phyloP scores from a whole-genome alignment of 2,329 filamentous ascomycete species.

The Sordariomycetes sp. region DNA sequence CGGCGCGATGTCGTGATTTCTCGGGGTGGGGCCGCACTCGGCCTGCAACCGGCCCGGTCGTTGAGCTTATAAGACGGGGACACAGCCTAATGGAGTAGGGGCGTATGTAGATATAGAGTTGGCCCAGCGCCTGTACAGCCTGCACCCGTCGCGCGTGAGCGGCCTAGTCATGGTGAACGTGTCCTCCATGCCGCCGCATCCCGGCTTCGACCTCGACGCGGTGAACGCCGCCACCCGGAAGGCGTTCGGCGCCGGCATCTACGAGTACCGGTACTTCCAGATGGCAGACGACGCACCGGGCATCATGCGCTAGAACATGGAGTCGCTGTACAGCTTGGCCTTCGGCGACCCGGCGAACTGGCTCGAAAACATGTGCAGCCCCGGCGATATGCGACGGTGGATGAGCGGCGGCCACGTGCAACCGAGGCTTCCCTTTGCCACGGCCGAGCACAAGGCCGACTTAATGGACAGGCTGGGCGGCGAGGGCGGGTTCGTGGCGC shows the following conservation, averaged over 20 bases:
- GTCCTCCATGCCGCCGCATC: conserved; percentile 23
- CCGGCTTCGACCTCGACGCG: conserved; percentile 22
- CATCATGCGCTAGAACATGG: conserved; percentile 25
- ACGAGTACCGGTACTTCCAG: conserved; percentile 36
- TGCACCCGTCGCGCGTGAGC: conserved; percentile 24
- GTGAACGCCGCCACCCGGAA: conserved; percentile 19
- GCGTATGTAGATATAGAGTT: too few relatives aligned
- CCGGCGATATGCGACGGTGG: conserved; percentile 18
- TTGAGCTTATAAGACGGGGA: too few relatives aligned
- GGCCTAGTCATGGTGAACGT: conserved; percentile 31
- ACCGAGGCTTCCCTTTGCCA: conserved; percentile 15
- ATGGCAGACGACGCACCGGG: conserved; percentile 22
- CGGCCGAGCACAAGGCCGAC: conserved; percentile 11
- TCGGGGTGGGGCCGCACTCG: too few relatives aligned
- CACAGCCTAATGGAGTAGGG: too few relatives aligned
- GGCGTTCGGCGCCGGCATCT: conserved; percentile 22
- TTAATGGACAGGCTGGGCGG: conserved; percentile 15
- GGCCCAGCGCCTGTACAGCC: conserved; percentile 28
- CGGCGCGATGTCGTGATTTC: too few relatives aligned
- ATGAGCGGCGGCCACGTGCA: conserved; percentile 12
- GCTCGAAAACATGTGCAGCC: conserved; percentile 23
- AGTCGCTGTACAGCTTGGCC: conserved; percentile 21
- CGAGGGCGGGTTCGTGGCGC: conserved; percentile 15
- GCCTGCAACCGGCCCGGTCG: too few relatives aligned
- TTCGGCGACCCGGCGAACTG: conserved; percentile 19